phyloP scores from a whole-genome alignment of 2,329 filamentous ascomycete species.

The Epicoccum sorghinum region DNA sequence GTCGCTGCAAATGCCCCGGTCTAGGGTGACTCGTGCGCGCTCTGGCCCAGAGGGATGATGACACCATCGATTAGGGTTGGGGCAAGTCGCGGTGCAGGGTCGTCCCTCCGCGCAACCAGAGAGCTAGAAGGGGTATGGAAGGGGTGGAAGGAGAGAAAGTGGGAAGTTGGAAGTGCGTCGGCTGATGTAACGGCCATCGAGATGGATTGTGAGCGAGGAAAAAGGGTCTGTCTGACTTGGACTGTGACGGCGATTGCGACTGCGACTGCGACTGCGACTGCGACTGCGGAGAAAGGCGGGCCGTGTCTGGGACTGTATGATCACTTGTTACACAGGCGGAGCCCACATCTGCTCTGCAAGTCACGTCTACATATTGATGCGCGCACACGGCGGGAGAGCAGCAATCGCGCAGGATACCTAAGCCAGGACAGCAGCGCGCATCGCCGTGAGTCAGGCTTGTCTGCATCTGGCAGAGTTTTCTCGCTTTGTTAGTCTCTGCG shows the following conservation, averaged over 20 bases:
- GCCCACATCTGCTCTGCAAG: neutral
- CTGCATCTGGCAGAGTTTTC: slow-evolving; percentile 36
- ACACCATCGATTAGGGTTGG: slow-evolving; percentile 31
- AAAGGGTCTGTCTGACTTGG: too few relatives aligned
- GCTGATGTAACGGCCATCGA: slow-evolving; percentile 26
- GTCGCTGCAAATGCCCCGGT: slow-evolving; percentile 31
- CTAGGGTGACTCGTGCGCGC: slow-evolving; percentile 45
- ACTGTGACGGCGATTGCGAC: too few relatives aligned
- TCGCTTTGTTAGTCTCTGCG: neutral
- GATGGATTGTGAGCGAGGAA: neutral
- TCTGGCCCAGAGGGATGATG: slow-evolving; percentile 34
- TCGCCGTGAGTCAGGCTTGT: slow-evolving; percentile 5
- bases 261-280: neutral
- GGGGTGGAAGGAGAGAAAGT: neutral
- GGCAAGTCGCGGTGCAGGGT: slow-evolving; percentile 23
- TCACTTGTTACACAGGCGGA: slow-evolving; percentile 7
- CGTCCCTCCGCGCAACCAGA: slow-evolving; percentile 23
- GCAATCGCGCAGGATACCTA: slow-evolving; percentile 13
- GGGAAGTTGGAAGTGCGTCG: slow-evolving; percentile 26
- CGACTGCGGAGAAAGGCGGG: slow-evolving; percentile 23
- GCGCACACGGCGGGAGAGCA: slow-evolving; percentile 16
- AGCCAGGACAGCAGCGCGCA: neutral
- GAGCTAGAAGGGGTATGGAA: slow-evolving; percentile 3
- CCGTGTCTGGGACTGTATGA: slow-evolving; percentile 1
- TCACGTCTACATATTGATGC: slow-evolving; percentile 6